Percentiles rank a stretch among this genome's conserved stretches.
Conservation (phyloP, 75 land plant genomes). For the Selaginella tamariscina region DNA sequence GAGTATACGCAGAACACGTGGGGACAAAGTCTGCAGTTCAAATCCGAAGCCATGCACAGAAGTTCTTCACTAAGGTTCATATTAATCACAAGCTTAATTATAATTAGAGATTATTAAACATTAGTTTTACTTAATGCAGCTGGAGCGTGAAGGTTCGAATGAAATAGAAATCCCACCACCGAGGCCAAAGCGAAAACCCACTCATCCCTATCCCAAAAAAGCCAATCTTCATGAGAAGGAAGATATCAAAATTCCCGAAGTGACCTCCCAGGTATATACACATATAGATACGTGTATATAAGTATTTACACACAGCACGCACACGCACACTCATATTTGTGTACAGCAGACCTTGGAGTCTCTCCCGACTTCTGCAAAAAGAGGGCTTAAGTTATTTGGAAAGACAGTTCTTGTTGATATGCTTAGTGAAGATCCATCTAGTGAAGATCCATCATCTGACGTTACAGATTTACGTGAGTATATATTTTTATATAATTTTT, state of each 20-base stretch:
- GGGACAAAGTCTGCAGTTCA: conserved; percentile 5
- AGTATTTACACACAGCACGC: too few species aligned
- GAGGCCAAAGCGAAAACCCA: conserved; percentile 93
- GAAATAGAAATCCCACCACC: conserved; percentile 95
- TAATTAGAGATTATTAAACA: neutral
- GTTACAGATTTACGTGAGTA: too few species aligned
- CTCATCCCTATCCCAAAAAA: conserved; percentile 91
- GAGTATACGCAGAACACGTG: conserved; percentile 7
- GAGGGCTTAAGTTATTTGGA: neutral
- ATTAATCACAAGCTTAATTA: neutral
- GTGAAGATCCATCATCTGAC: too few species aligned
- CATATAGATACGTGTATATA: neutral
- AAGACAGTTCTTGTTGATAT: neutral
- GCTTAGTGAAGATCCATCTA: neutral
- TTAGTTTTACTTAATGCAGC: conserved; percentile 24
- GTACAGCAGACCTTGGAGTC: too few species aligned
- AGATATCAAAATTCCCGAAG: neutral
- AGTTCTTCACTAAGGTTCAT: conserved; percentile 10
- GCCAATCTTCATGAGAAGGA: conserved; percentile 14
- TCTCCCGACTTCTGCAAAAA: neutral
- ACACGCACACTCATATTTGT: too few species aligned
- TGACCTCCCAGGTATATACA: neutral
- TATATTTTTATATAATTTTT: too few species aligned
- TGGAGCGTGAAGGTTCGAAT: conserved; percentile 63
- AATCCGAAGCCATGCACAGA: conserved; percentile 11